Percentiles rank a stretch among this genome's conserved stretches.
phyloP scores from a whole-genome alignment of 306 rosid species.

The Cucumis cinereus region DNA sequence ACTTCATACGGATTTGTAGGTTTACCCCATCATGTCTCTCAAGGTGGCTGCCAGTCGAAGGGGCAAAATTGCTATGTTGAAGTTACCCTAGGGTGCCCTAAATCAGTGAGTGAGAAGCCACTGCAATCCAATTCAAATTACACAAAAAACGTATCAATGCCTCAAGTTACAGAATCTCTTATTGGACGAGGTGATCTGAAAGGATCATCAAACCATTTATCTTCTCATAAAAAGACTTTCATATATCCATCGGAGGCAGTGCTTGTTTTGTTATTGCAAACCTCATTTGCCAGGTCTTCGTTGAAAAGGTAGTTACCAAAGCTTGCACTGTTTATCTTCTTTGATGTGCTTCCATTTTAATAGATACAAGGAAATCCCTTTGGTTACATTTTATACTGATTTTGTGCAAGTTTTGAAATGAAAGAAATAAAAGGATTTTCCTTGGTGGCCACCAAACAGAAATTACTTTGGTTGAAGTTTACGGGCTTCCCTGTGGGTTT shows the following conservation, averaged over 20 bases:
- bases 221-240: constrained; percentile 56
- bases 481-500: neutral
- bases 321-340: neutral
- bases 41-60: constrained; percentile 70
- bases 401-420: neutral
- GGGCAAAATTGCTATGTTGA: constrained; percentile 83
- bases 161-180: constrained; percentile 42
- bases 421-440: neutral
- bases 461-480: neutral
- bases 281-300: constrained; percentile 71
- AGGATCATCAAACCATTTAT: constrained; percentile 40
- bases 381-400: neutral
- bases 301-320: constrained; percentile 49
- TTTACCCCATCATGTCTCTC: constrained; percentile 64
- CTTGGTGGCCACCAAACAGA: neutral
- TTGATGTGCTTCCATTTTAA: neutral
- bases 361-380: neutral
- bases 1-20: constrained; percentile 64
- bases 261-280: constrained; percentile 69
- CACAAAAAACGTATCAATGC: constrained; percentile 35
- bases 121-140: constrained; percentile 32
- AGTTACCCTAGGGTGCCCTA: constrained; percentile 77
- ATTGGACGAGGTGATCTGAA: constrained; percentile 55
- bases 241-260: constrained; percentile 89
- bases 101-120: constrained; percentile 38